A percentile compares a stretch with the other conserved stretches of the same genome.
These are phyloP conservation scores for Pichia thaimueangensis DNA, from an alignment of 805 yeast genomes.

Conservation along the genomic window DNA sequence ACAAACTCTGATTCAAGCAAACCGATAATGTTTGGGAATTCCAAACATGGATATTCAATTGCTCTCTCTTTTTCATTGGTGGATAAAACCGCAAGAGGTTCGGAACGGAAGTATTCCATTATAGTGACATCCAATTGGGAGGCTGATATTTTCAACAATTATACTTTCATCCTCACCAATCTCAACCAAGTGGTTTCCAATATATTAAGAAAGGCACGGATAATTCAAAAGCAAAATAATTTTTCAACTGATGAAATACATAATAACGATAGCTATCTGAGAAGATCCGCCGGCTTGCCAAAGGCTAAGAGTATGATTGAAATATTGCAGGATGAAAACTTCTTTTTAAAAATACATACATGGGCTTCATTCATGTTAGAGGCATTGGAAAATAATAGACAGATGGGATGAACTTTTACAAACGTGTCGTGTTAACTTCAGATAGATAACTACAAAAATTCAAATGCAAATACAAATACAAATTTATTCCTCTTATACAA, in stretches of 20 bases:
- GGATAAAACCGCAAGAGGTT: conserved; percentile 66
- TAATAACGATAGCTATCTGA: conserved; percentile 46
- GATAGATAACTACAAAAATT: no score
- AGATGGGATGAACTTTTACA: no score
- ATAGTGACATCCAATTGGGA: conserved; percentile 54
- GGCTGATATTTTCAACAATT: conserved; percentile 43
- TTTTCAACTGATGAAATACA: conserved; percentile 21
- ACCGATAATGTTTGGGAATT: conserved; percentile 62
- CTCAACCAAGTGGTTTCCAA: conserved; percentile 35
- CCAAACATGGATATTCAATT: conserved; percentile 52
- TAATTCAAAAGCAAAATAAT: conserved; percentile 1
- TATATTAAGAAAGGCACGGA: conserved; percentile 28
- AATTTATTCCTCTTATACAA: no score
- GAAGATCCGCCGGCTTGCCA: conserved; percentile 46
- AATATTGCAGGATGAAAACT: conserved; percentile 45
- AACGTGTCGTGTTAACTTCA: no score
- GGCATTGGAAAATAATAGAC: conserved; percentile 12
- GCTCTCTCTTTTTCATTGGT: conserved; percentile 53
- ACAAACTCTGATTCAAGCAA: conserved; percentile 51
- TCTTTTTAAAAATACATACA: conserved; percentile 53
- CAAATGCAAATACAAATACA: no score
- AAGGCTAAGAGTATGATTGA: conserved; percentile 51
- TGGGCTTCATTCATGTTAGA: conserved; percentile 54
- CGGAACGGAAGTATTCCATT: conserved; percentile 60
- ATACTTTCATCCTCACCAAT: conserved; percentile 44